These are phyloP conservation scores for Acephala macrosclerotiorum DNA, from an alignment of 2,329 filamentous ascomycete genomes.

Conservation along the genomic window DNA sequence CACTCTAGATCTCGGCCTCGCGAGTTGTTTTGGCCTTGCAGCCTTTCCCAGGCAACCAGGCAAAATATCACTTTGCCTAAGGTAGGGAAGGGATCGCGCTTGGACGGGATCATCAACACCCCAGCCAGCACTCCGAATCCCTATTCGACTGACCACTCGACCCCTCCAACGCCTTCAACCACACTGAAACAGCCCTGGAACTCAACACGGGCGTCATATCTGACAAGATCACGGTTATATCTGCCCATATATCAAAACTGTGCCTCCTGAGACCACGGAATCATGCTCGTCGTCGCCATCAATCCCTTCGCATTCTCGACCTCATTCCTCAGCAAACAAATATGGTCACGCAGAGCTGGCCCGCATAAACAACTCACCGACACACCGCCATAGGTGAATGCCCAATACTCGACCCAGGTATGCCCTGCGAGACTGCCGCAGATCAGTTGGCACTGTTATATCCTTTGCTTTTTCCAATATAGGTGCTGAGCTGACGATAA, in stretches of 20 bases:
- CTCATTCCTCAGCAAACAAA: conserved; percentile 17
- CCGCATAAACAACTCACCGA: conserved; percentile 25
- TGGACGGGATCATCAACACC: not conserved
- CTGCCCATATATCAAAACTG: conserved; percentile 27
- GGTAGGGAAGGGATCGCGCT: not conserved
- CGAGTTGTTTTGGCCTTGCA: no score
- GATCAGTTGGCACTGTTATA: conserved; percentile 16
- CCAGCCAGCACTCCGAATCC: not conserved
- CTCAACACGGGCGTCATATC: not conserved
- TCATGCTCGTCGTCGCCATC: conserved; percentile 30
- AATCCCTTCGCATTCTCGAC: conserved; percentile 14
- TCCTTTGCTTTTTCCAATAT: conserved; percentile 30
- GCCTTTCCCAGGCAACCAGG: no score
- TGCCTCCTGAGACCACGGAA: conserved; percentile 15
- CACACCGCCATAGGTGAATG: conserved; percentile 36
- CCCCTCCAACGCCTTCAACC: not conserved
- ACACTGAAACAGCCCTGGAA: conserved; percentile 8
- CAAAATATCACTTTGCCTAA: no score
- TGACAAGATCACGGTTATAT: conserved; percentile 10
- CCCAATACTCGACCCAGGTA: conserved; percentile 32
- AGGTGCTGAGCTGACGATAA: conserved; percentile 9
- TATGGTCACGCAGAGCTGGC: conserved; percentile 32
- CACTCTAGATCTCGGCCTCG: not conserved
- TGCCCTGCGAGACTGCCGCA: conserved; percentile 20
- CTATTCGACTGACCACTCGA: not conserved